Evolutionary conservation across 1,284 basidiomycete genomes (phyloP), one percentile per base, ranked within the genome.

Genomic region (Trichosporon sp.): DNA sequence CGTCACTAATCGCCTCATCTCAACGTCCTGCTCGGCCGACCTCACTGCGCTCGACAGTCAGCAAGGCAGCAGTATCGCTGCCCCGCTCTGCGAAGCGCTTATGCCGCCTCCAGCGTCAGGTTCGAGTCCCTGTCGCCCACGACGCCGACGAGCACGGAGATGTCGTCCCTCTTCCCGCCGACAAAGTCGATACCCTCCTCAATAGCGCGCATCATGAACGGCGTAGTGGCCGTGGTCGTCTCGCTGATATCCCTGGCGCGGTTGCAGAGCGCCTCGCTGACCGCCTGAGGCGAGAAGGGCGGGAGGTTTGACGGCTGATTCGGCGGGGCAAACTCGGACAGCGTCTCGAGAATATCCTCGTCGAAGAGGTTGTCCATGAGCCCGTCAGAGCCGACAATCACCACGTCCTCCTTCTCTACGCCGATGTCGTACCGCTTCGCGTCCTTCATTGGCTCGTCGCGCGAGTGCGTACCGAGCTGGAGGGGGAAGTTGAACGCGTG

Each of bases 321-420:
- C 7, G 74, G 71, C 1, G 76, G 79, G 19, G 85, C 82, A 75
- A 92, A 90, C 49, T 88, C 83, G 13, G 85, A 81, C 11, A 97
- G 89, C 71, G 93, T 91, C 69, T 96, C 93, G 13, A 97, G 81
- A 27, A 98, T 89, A 68, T 97, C 95, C 73, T 92, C 89, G 75
- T 97, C 94, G 86, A 94, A 97, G 29, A 97, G 81, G 73, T 98
- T 98, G 79, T 98, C 95, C 73, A 89, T 89, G 58, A 97, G 83
- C 1, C 95, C 95, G 75, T 98, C 95, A 34, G 86, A 88, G 2
- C 92, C 90, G 33, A 97, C 85, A 63, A 97, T 89, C 56, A 97
- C 86, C 46, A 97, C 89, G 73, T 97, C 95, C 66, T 91, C 89
- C 56, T 86, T 86, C 71, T 87, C 85, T 4, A 97, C 92, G 21